phyloP scores from a whole-genome alignment of 176 grass and related monocot species.

The Otatea glauca region DNA sequence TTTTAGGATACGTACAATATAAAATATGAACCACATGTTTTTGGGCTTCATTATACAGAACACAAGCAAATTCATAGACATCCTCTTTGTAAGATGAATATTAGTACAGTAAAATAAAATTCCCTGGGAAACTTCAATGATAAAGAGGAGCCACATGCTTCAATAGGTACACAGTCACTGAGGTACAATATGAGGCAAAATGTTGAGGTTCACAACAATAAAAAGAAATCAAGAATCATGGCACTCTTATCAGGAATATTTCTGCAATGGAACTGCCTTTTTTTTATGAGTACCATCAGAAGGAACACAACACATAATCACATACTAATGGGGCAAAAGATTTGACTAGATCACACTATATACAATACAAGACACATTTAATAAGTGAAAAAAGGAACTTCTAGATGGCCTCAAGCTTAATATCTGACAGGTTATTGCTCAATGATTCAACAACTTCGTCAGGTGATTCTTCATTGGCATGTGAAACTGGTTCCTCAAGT shows the following conservation, averaged over 20 bases:
- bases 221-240: not conserved
- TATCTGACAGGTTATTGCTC: conserved; percentile 62
- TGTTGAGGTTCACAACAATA: not conserved
- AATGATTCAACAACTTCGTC: conserved; percentile 55
- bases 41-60: not conserved
- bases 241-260: conserved; percentile 23
- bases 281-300: conserved; percentile 24
- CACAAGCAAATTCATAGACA: not conserved
- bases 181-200: conserved; percentile 7
- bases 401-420: conserved; percentile 69
- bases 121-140: not conserved
- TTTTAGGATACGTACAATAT: not conserved
- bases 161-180: conserved; percentile 1
- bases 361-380: conserved; percentile 42
- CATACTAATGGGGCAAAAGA: not conserved
- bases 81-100: not conserved
- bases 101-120: not conserved
- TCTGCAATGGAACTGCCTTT: conserved; percentile 8
- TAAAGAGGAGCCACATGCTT: not conserved
- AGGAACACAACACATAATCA: conserved; percentile 39
- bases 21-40: conserved; percentile 22
- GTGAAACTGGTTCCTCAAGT: conserved; percentile 44
- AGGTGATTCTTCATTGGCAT: conserved; percentile 35
- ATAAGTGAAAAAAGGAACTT: conserved; percentile 33
- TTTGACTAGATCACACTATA: conserved; percentile 29